Evolutionary conservation across 2,329 filamentous ascomycete genomes (phyloP).

Genomic region (Hypoxylon sp.): DNA sequence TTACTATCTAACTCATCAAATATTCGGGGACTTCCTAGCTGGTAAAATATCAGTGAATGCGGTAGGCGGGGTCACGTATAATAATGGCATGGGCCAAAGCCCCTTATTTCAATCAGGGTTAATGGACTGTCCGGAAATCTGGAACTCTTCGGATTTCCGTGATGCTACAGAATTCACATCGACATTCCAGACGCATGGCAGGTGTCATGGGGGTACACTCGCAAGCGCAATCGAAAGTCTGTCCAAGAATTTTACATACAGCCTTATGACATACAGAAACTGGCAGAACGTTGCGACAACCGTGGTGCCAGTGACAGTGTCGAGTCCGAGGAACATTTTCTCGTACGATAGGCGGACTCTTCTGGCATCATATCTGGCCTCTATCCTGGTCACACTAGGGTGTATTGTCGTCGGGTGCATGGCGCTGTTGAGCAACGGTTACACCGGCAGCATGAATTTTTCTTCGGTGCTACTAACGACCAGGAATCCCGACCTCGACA

Average conservation of each 20-base stretch:
- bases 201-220: slow-evolving; percentile 24
- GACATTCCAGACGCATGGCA: slow-evolving; percentile 14
- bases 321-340: slow-evolving; percentile 23
- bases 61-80: slow-evolving; percentile 1
- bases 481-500: slow-evolving; percentile 27
- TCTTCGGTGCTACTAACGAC: slow-evolving; percentile 28
- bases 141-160: slow-evolving; percentile 19
- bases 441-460: slow-evolving; percentile 25
- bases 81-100: neutral
- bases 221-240: slow-evolving; percentile 24
- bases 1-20: slow-evolving; percentile 18
- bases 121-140: slow-evolving; percentile 30
- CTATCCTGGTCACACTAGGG: slow-evolving; percentile 17
- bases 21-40: slow-evolving; percentile 18
- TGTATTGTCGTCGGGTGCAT: slow-evolving; percentile 19
- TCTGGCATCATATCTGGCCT: slow-evolving; percentile 12
- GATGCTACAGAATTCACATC: neutral
- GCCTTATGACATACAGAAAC: slow-evolving; percentile 26
- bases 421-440: slow-evolving; percentile 25
- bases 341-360: slow-evolving; percentile 18
- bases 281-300: slow-evolving; percentile 25
- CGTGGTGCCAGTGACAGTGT: slow-evolving; percentile 14
- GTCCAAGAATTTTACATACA: slow-evolving; percentile 32
- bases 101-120: slow-evolving; percentile 24
- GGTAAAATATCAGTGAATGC: neutral